Evolutionary conservation across 345 rosid species (phyloP).

Genomic region (Heritiera littoralis): DNA sequence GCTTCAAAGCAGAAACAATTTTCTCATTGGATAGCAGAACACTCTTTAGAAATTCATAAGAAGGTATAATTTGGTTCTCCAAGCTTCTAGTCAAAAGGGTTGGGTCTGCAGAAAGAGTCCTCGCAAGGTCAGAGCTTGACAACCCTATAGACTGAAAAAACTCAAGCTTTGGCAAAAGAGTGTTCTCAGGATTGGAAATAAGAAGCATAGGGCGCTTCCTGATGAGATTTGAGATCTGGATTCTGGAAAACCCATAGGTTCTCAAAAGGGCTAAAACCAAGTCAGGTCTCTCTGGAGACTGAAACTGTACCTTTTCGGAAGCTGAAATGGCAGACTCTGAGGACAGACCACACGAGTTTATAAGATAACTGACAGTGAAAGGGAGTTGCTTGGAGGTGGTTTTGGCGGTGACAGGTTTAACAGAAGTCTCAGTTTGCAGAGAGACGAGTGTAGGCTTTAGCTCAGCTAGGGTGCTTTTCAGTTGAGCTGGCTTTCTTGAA

Average conservation of each 20-base stretch:
- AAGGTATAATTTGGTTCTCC: constrained; percentile 41
- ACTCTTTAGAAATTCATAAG: constrained; percentile 41
- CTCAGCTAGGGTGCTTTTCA: background rate
- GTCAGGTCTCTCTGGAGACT: constrained; percentile 37
- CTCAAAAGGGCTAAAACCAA: constrained; percentile 39
- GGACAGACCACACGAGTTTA: constrained; percentile 45
- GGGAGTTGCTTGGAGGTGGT: constrained; percentile 24
- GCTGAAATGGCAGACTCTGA: constrained; percentile 37
- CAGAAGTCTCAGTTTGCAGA: constrained; percentile 19
- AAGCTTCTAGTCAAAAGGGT: constrained; percentile 40
- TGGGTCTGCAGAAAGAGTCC: constrained; percentile 32
- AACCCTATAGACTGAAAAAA: constrained; percentile 44
- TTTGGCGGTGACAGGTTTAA: constrained; percentile 23
- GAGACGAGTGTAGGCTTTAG: constrained; percentile 22
- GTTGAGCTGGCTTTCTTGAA: constrained; percentile 5
- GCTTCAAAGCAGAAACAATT: constrained; percentile 34
- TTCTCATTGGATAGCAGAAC: constrained; percentile 34
- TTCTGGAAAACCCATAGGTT: constrained; percentile 35
- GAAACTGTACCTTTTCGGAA: constrained; percentile 31
- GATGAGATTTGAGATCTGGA: constrained; percentile 41
- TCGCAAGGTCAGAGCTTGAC: constrained; percentile 35
- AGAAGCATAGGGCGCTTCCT: constrained; percentile 40
- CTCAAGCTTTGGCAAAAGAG: constrained; percentile 43
- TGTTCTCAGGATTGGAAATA: constrained; percentile 29
- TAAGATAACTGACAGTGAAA: constrained; percentile 39